phyloP scores from a whole-genome alignment of 2,329 filamentous ascomycete species.

The Alternaria hordeiaustralica region DNA sequence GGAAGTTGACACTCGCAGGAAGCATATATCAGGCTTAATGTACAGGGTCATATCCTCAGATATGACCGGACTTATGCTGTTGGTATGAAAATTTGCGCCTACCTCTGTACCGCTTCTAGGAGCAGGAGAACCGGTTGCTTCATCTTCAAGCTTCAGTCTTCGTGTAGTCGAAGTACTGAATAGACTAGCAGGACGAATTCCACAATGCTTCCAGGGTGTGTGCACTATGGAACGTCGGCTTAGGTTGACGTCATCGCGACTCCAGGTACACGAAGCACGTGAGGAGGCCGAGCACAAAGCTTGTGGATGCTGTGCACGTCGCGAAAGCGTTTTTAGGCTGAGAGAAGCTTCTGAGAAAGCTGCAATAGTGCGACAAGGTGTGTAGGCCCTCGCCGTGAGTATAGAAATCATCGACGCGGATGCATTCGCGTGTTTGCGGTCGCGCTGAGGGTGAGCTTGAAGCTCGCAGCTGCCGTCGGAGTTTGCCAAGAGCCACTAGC shows the following conservation, averaged over 20 bases:
- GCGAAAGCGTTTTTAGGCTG: constrained; percentile 8
- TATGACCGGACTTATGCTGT: not conserved
- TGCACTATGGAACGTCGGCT: not conserved
- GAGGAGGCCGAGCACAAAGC: constrained; percentile 29
- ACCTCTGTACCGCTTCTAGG: constrained; percentile 17
- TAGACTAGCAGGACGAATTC: constrained; percentile 8
- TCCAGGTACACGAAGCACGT: constrained; percentile 41
- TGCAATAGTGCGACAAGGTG: constrained; percentile 15
- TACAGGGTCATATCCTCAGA: not conserved
- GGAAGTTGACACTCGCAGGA: no score
- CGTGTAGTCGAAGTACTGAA: constrained; percentile 30
- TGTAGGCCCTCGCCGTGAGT: constrained; percentile 26
- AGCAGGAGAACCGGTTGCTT: constrained; percentile 4
- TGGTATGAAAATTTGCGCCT: constrained; percentile 5
- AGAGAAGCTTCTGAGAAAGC: constrained; percentile 14
- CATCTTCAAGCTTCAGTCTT: constrained; percentile 14
- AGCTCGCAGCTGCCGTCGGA: constrained; percentile 6
- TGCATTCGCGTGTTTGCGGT: constrained; percentile 14
- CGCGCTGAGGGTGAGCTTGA: constrained; percentile 9
- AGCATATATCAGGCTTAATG: not conserved
- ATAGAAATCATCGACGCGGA: constrained; percentile 11
- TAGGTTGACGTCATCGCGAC: constrained; percentile 12
- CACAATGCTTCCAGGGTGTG: constrained; percentile 1
- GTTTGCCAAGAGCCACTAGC: constrained; percentile 19
- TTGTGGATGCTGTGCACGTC: constrained; percentile 21